Evolutionary conservation across 2,329 filamentous ascomycete genomes (phyloP), one percentile per base, ranked within the genome.

Genomic region (Chaetomiaceae sp.): DNA sequence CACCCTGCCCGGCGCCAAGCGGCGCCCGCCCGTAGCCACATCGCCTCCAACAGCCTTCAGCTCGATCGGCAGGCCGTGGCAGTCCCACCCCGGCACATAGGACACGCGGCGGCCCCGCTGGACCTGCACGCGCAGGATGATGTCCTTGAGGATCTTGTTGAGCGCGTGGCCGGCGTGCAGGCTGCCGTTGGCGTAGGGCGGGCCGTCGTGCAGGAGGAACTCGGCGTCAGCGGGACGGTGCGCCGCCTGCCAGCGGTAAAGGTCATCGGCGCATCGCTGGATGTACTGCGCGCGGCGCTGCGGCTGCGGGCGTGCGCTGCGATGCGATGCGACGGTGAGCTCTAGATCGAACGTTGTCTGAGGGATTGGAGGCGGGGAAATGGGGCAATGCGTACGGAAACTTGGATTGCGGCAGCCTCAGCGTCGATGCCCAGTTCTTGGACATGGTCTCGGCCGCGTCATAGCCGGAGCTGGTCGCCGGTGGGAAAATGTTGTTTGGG

Each of bases 81-180:
- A 98, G 64, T 98, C 94, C 93, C 93, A 98, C 37, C 93, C 91
- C 2, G 93, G 93, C 14, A 89, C 74, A 61, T 94, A 98, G 32
- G 81, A 74, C 27, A 97, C 83, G 52, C 79, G 75, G 56, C 78
- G 83, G 15, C 88, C 59, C 60, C 84, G 77, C 50, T 86, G 81
- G 50, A 97, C 71, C 68, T 95, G 82, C 51, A 84, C 81, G 33
- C 93, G 80, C 57, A 89, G 75, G 51, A 95, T 87, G 60, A 97
- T 86, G 67, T 98, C 93, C 71, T 98, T 98, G 49, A 95, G 74
- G 57, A 97, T 84, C 69, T 98, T 98, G 68, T 98, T 98, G 62
- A 98, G 72, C 29, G 93, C 89, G 72, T 98, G 93, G 3, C 93
- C 93, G 50, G 94, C 81, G 61, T 98, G 93, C 9, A 98, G 76